A percentile compares a stretch with the other conserved stretches of the same genome.
These are phyloP conservation scores for Neckera pumila DNA, from an alignment of 225 moss, liverwort and hornwort genomes.

Conservation along the genomic window DNA sequence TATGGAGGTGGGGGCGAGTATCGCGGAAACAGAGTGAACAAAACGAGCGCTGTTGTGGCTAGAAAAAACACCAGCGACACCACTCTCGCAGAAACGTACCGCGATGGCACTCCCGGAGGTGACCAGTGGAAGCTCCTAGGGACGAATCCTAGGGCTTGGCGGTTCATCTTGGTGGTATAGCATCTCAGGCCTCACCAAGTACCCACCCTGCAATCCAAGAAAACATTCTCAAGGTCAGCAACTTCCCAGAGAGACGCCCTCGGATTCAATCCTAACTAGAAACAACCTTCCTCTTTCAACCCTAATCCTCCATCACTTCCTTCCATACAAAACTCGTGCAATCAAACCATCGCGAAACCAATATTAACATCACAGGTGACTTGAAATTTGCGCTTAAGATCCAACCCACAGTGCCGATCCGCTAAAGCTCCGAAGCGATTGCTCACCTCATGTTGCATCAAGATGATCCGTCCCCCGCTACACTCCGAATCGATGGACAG, in stretches of 20 bases:
- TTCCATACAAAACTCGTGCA: background rate
- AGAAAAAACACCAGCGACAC: constrained; percentile 7
- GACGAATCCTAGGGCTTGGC: background rate
- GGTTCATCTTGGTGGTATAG: background rate
- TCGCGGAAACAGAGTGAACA: background rate
- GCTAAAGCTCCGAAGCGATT: background rate
- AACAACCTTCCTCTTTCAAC: background rate
- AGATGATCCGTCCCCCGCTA: background rate
- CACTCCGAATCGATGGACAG: background rate
- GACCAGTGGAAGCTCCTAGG: constrained; percentile 8
- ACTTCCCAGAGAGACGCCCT: background rate
- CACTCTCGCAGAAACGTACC: constrained; percentile 1
- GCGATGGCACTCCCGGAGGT: constrained; percentile 30
- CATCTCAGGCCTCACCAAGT: background rate
- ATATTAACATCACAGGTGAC: background rate
- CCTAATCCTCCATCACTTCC: background rate
- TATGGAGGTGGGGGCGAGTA: background rate
- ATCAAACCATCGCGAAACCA: background rate
- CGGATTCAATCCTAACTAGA: background rate
- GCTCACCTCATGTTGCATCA: background rate
- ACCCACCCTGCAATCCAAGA: background rate
- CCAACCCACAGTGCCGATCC: background rate
- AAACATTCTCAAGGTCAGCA: background rate
- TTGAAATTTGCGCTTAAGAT: background rate
- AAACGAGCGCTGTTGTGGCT: background rate